Evolutionary conservation across 164 flowering plant genomes (phyloP).

Genomic region (Vitis labrusca): DNA sequence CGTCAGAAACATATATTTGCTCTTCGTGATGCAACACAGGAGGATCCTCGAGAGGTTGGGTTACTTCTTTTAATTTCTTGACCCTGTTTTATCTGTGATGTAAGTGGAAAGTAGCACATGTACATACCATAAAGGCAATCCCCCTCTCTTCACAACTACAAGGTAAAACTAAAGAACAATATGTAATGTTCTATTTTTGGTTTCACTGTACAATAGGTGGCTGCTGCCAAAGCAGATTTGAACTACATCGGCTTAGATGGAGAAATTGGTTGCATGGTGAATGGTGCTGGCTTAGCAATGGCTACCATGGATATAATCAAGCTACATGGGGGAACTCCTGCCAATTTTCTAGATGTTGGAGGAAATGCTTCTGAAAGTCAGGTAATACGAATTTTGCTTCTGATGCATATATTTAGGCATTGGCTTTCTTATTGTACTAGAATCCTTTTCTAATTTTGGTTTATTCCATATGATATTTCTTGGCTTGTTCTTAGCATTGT

Average conservation of each 20-base stretch:
- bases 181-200: not conserved
- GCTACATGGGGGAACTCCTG: constrained; percentile 99
- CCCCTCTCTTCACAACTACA: too few species aligned
- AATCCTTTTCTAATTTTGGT: too few species aligned
- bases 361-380: constrained; percentile 98
- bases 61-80: not conserved
- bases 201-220: constrained; percentile 52
- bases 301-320: constrained; percentile 99
- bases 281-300: constrained; percentile 99
- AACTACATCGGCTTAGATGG: constrained; percentile 99
- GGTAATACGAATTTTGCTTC: constrained; percentile 42
- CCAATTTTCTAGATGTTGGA: constrained; percentile 98
- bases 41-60: constrained; percentile 97
- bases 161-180: too few species aligned
- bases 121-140: too few species aligned
- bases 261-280: constrained; percentile 99
- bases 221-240: constrained; percentile 94
- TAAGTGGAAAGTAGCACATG: not conserved
- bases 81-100: not conserved
- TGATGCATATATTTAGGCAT: not conserved
- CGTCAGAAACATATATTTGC: constrained; percentile 91
- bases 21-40: constrained; percentile 91
- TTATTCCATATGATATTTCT: too few species aligned
- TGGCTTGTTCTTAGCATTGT: not conserved
- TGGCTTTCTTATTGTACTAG: not conserved